phyloP scores from a whole-genome alignment of 306 rosid species.

The Malus domestica region ASM211411v1 NC_041803.1:15210001-15210500 shows the following conservation, averaged over 20 bases:
- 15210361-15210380: neutral
- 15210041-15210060: no score
- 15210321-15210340: neutral
- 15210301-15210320: neutral
- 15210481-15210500: constrained; percentile 53
- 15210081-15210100: no score
- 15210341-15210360: neutral
- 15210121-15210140: no score
- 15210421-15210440: neutral
- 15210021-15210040: no score
- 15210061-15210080: no score
- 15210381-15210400: neutral
- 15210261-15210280: neutral
- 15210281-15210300: neutral
- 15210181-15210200: neutral
- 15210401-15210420: neutral
- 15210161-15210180: neutral
- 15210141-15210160: no score
- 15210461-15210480: constrained; percentile 19
- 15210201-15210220: neutral
- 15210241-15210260: neutral
- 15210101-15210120: no score
- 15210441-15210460: constrained; percentile 18
- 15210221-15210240: neutral
- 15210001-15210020: no score